Evolutionary conservation across 345 rosid genomes (phyloP), one percentile per base, ranked within the genome.

Genomic region (Hibiscus tridactylites): DNA sequence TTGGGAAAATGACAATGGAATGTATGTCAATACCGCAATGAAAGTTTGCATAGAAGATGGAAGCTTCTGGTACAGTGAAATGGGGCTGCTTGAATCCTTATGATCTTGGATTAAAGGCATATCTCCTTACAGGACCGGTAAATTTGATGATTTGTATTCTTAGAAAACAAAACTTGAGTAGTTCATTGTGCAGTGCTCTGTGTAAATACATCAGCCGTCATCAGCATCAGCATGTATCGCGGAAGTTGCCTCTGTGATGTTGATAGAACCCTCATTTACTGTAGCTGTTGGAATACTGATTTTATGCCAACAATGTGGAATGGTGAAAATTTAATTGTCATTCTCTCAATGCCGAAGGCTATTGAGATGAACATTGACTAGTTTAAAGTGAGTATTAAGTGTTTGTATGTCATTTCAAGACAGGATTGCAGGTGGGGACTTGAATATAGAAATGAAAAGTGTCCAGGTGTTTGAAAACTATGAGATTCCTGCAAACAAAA

Each of bases 221-320:
- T 76, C 72, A 63, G 76, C 74, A 24, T 73, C 74, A 52, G 9
- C 65, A 70, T 76, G 73, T 76, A 73, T 76, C 26, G 21, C 6
- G 58, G 58, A 53, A 53, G 58, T 53, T 53, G 3, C 58, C 26
- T 24, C 44, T 54, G 26, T 54, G 11, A 19, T 54, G 26, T 54
- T 54, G 59, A 54, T 17, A 54, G 24, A n/a, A 8, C 28, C 26
- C 59, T 54, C 28, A 54, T 54, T 54, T 17, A 54, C 59, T 19
- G 11, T 17, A 54, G 3, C 26, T 62, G 44, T 39, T 39, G 44
- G 44, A 39, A 39, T 39, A 39, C 44, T 39, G 44, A 39, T 39
- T 39, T 8, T 44, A 3, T 39, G 24, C 9, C 59, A 15, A 67
- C 39, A 61, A n/a, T 52, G 53, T 72, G n/a, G 15, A 16, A 58